Evolutionary conservation across 148 eudicot species (phyloP), one percentile per base, ranked within the genome.

Genomic region (Vaccinium corymbosum): DNA sequence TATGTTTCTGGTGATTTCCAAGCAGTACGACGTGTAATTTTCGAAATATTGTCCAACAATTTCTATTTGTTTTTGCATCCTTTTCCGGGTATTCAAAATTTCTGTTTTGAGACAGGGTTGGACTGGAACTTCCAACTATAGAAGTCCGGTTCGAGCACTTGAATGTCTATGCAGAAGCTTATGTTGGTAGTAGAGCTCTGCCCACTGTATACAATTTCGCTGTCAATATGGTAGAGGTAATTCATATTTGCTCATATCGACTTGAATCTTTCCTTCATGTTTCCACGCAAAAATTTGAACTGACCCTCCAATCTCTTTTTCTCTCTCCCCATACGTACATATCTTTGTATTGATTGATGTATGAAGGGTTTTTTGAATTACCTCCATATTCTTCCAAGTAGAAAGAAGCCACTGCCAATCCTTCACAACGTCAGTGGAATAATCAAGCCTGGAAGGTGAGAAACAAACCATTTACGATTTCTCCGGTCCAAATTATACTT

Each of bases 361-460:
- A 62, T 22, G 70, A 62, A 62, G 70, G 70, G 70, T 2, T n/a
- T 62, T 8, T n/a, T 62, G 29, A 62, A 62, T 62, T 62, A 62
- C 70, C 70, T 62, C 29, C 70, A 62, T 62, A n/a, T 62, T n/a
- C 70, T 62, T 62, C 70, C 70, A 9, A 62, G 70, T 62, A 62
- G 70, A n/a, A 62, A 62, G 70, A 62, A 3, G 70, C 70, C 70
- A n/a, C 13, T 62, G 29, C 70, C 70, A 22, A 62, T 62, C 22
- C 70, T 62, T 62, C 70, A 62, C 2, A 62, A 62, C 13, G 70
- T 62, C 29, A 62, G 70, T n/a, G 70, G 70, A 62, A 62, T 62
- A 62, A 62, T 62, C 70, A 62, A 62, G 70, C 70, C 70, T 8
- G 70, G 70, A 22, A 62, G 70, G 70, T 62, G 70, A 62, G 70